phyloP scores from a whole-genome alignment of 1,139 yeast genomes.

The Spathaspora jeffriesii region DNA sequence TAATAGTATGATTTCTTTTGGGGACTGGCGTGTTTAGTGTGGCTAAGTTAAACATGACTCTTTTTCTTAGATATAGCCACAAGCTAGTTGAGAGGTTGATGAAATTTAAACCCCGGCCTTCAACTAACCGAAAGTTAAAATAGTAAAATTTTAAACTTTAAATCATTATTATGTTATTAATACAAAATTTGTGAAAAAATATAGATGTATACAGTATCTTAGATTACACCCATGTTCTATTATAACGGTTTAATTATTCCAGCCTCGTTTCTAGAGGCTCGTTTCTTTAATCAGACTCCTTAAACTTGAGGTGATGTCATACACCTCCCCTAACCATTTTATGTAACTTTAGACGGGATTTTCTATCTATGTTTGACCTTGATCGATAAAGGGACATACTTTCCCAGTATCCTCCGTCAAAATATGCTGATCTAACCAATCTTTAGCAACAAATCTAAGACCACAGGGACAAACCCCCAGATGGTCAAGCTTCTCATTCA shows the following conservation, averaged over 20 bases:
- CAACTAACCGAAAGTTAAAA: neutral
- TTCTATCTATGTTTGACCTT: neutral
- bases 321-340: neutral
- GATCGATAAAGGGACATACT: slow-evolving; percentile 30
- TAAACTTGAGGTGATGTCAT: neutral
- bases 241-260: neutral
- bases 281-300: neutral
- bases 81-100: neutral
- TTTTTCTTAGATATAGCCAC: neutral
- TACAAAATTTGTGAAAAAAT: neutral
- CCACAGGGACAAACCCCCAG: slow-evolving; percentile 66
- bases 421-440: slow-evolving; percentile 62
- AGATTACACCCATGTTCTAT: neutral
- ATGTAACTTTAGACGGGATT: neutral
- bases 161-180: neutral
- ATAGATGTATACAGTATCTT: neutral
- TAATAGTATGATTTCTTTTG: neutral
- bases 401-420: slow-evolving; percentile 28
- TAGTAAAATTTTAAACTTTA: neutral
- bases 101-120: neutral
- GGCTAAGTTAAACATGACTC: neutral
- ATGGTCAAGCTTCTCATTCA: slow-evolving; percentile 53
- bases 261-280: neutral
- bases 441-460: slow-evolving; percentile 43
- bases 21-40: neutral